Evolutionary conservation across 495 filamentous ascomycete species (phyloP).

Genomic region (Hyaloscypha variabilis): DNA sequence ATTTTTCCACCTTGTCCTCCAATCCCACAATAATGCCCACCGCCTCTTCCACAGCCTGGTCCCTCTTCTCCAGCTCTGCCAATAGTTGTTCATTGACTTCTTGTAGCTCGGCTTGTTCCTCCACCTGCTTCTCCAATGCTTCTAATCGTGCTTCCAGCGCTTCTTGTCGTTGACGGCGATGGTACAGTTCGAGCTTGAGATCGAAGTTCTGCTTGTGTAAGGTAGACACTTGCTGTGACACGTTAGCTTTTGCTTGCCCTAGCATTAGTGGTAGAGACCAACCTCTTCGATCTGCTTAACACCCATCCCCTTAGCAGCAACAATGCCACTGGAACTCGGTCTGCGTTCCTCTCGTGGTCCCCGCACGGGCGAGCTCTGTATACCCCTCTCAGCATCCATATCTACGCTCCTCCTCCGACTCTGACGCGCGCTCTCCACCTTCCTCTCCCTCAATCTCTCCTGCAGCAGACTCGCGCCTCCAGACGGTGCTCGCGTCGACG

Average conservation of each 20-base stretch:
- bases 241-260: constrained; percentile 35
- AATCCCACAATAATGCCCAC: constrained; percentile 76
- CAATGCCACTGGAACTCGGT: constrained; percentile 35
- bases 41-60: constrained; percentile 80
- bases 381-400: constrained; percentile 8
- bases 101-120: constrained; percentile 47
- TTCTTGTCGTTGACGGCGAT: constrained; percentile 62
- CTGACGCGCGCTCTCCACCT: constrained; percentile 45
- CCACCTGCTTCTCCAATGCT: constrained; percentile 55
- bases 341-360: constrained; percentile 26
- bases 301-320: constrained; percentile 36
- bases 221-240: constrained; percentile 51
- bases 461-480: constrained; percentile 49
- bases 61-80: constrained; percentile 70
- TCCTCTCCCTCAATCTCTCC: constrained; percentile 52
- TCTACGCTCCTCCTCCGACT: constrained; percentile 29
- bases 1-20: constrained; percentile 66
- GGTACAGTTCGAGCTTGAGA: constrained; percentile 81
- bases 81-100: constrained; percentile 69
- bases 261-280: constrained; percentile 28
- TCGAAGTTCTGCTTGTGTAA: constrained; percentile 90
- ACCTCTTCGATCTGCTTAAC: constrained; percentile 37
- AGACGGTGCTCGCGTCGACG: constrained; percentile 1
- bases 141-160: constrained; percentile 63
- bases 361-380: constrained; percentile 33